Percentiles rank a stretch among this genome's conserved stretches.
phyloP scores from a whole-genome alignment of 148 eudicot genomes.

The Camellia lanceoleosa region DNA sequence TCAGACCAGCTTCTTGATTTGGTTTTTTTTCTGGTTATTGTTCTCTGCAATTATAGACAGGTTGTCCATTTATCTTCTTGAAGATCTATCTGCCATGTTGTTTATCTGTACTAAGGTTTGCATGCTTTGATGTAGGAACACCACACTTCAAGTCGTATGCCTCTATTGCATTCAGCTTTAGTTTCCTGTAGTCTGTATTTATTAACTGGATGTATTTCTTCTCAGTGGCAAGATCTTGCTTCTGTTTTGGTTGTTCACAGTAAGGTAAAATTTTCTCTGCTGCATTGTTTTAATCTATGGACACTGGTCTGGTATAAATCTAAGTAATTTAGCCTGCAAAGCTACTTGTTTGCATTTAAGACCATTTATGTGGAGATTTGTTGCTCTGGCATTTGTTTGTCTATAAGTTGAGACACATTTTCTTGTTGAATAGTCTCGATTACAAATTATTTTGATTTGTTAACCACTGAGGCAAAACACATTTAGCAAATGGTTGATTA shows the following conservation, averaged over 20 bases:
- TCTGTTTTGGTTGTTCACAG: conserved; percentile 62
- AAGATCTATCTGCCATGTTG: background rate
- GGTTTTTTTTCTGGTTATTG: conserved; percentile 60
- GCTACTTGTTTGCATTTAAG: conserved; percentile 1
- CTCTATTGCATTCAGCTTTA: conserved; percentile 64
- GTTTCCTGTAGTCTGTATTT: conserved; percentile 77
- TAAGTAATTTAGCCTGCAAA: conserved; percentile 1
- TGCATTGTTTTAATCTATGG: background rate
- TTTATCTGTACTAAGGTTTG: conserved; percentile 23
- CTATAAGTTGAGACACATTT: background rate
- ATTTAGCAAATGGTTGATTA: conserved; percentile 8
- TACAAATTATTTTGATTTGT: background rate
- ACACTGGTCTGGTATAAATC: background rate
- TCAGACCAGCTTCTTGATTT: conserved; percentile 84
- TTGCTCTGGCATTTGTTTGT: background rate
- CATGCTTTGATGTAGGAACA: conserved; percentile 48
- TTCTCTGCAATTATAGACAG: conserved; percentile 56
- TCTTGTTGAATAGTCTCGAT: conserved; percentile 1
- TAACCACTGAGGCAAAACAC: background rate
- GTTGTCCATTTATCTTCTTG: conserved; percentile 32
- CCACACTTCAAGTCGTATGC: conserved; percentile 35
- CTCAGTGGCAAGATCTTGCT: conserved; percentile 84
- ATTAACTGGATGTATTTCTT: conserved; percentile 65
- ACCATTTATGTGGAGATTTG: background rate
- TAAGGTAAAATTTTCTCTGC: conserved; percentile 45